Percentiles rank a stretch among this genome's conserved stretches.
These are phyloP conservation scores for Tausonia pullulans DNA, from an alignment of 1,284 basidiomycete genomes.

Conservation along the genomic window DNA sequence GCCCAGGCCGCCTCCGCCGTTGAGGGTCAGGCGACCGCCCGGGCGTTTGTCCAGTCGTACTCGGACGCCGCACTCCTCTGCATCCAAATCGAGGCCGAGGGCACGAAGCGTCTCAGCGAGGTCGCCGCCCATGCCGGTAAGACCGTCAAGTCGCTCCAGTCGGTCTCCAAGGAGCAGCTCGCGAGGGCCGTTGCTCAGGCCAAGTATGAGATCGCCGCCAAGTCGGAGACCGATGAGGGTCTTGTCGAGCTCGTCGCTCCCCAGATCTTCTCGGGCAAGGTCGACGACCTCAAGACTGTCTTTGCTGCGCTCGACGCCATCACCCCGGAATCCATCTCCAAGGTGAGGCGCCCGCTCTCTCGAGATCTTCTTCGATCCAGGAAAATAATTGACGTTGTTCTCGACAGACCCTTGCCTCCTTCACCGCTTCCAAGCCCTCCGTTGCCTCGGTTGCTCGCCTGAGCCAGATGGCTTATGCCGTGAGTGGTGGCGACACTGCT, in stretches of 20 bases:
- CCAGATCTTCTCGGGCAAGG: constrained; percentile 50
- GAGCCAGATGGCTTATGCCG: constrained; percentile 58
- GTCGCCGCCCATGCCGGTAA: constrained; percentile 32
- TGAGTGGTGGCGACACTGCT: constrained; percentile 22
- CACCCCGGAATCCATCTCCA: constrained; percentile 20
- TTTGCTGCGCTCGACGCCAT: constrained; percentile 24
- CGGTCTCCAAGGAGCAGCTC: constrained; percentile 57
- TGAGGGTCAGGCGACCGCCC: constrained; percentile 40
- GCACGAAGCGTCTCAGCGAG: constrained; percentile 24
- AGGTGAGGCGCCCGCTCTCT: constrained; percentile 19
- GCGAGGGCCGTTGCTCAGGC: constrained; percentile 74
- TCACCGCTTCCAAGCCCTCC: constrained; percentile 65
- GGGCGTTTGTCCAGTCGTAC: constrained; percentile 68
- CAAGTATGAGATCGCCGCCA: constrained; percentile 64
- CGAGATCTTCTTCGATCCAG: neutral
- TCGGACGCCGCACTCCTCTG: constrained; percentile 81
- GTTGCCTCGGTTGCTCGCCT: constrained; percentile 74
- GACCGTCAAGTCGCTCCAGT: constrained; percentile 51
- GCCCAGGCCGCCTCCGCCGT: constrained; percentile 38
- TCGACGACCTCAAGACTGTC: constrained; percentile 36
- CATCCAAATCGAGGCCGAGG: constrained; percentile 54
- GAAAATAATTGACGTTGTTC: neutral
- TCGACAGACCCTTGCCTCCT: constrained; percentile 33
- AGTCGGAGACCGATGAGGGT: constrained; percentile 60
- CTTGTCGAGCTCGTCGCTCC: constrained; percentile 49